Evolutionary conservation across 1,139 yeast species (phyloP).

Genomic region (Saccharomycopsis phalli): DNA sequence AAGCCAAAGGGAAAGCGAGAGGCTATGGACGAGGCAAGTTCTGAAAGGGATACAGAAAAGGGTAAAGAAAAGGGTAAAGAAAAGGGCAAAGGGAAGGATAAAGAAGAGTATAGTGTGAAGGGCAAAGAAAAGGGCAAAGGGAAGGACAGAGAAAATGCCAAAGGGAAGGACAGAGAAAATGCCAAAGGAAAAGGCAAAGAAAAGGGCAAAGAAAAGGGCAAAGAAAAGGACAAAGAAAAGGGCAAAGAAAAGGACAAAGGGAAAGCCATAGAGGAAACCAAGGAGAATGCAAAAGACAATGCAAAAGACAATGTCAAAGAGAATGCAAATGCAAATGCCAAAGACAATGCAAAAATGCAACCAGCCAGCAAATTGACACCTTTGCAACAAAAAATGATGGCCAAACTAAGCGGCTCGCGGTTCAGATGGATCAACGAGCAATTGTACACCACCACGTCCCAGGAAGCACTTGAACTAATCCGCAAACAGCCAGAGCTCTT

Average conservation of each 20-base stretch:
- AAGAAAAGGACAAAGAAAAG: constrained; percentile 19
- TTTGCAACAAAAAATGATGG: constrained; percentile 91
- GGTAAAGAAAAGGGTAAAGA: constrained; percentile 30
- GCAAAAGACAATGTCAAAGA: constrained; percentile 18
- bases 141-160: constrained; percentile 5
- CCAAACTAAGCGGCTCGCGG: constrained; percentile 86
- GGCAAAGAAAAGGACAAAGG: constrained; percentile 19
- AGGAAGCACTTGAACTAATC: constrained; percentile 64
- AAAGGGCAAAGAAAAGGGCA: too few species aligned
- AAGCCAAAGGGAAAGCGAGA: constrained; percentile 29
- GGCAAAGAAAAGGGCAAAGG: constrained; percentile 8
- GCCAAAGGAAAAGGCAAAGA: constrained; percentile 18
- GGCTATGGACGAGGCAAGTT: constrained; percentile 47
- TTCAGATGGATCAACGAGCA: constrained; percentile 98
- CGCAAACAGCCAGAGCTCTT: constrained; percentile 78
- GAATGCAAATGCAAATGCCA: constrained; percentile 14
- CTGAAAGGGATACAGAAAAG: constrained; percentile 33
- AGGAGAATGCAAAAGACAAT: constrained; percentile 20
- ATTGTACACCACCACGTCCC: constrained; percentile 75
- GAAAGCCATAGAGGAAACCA: constrained; percentile 1
- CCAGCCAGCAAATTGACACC: constrained; percentile 50
- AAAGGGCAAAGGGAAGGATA: constrained; percentile 24
- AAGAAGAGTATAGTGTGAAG: constrained; percentile 17
- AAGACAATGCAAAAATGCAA: constrained; percentile 20
- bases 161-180: constrained; percentile 7